phyloP scores from a whole-genome alignment of 306 rosid species.

The Cicer pinnatifidum region DNA sequence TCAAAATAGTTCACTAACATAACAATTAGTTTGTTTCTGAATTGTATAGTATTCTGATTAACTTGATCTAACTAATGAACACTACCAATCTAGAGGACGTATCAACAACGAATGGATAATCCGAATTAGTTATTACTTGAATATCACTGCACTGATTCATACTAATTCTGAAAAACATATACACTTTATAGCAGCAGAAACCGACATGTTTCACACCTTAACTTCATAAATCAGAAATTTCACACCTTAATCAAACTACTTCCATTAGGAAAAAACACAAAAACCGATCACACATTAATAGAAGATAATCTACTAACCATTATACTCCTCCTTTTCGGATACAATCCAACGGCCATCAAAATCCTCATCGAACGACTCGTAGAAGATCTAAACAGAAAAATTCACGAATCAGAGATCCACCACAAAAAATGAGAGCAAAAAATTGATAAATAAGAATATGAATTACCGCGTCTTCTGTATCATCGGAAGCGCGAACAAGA shows the following conservation, averaged over 20 bases:
- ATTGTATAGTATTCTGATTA: background rate
- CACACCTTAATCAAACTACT: background rate
- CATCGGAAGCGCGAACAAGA: slow-evolving; percentile 66
- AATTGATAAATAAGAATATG: background rate
- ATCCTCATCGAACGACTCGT: slow-evolving; percentile 81
- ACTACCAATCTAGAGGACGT: background rate
- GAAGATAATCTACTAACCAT: slow-evolving; percentile 50
- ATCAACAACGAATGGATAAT: background rate
- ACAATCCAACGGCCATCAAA: slow-evolving; percentile 82
- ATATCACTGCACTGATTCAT: background rate
- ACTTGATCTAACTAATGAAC: background rate
- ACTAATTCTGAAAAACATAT: background rate
- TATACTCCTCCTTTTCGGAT: slow-evolving; percentile 71
- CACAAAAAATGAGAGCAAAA: background rate
- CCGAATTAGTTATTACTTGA: background rate
- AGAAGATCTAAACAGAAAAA: slow-evolving; percentile 61
- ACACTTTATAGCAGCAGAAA: background rate
- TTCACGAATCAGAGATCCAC: slow-evolving; percentile 21
- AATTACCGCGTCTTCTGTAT: slow-evolving; percentile 49
- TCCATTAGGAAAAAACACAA: background rate
- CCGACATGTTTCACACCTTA: background rate
- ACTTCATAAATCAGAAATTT: background rate
- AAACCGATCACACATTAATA: background rate
- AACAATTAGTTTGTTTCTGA: background rate
- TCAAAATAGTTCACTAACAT: background rate